Conservation (phyloP, 768 basidiomycete species). For the Termitomyces sp. region DNA sequence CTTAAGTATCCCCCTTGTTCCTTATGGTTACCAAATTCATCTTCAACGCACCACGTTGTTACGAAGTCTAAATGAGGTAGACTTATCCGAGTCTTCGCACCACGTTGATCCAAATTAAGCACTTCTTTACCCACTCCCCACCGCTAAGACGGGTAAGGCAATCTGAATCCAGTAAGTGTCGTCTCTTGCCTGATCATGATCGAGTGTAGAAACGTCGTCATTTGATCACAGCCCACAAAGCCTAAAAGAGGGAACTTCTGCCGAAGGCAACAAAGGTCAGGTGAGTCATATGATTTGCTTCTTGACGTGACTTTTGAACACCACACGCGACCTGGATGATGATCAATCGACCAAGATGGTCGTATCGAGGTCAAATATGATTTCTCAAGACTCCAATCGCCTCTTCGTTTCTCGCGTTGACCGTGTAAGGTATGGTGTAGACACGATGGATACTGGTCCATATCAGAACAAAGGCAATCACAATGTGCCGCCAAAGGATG, state of each 20-base stretch:
- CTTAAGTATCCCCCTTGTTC: conserved; percentile 7
- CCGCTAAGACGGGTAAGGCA: conserved; percentile 2
- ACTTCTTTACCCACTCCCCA: conserved; percentile 1
- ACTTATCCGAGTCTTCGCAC: conserved; percentile 2
- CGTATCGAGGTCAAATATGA: background rate
- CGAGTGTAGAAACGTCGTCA: conserved; percentile 8
- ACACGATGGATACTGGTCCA: background rate
- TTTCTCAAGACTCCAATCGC: background rate
- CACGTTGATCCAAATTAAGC: conserved; percentile 1
- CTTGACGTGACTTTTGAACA: background rate
- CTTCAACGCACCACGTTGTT: conserved; percentile 9
- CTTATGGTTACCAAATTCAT: background rate
- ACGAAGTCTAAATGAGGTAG: conserved; percentile 10
- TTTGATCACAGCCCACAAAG: conserved; percentile 1
- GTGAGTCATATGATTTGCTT: background rate
- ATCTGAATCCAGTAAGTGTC: background rate
- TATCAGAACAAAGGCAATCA: background rate
- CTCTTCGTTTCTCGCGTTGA: background rate
- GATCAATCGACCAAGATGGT: background rate
- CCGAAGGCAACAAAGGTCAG: background rate
- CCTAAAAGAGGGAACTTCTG: background rate
- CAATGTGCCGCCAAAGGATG: background rate
- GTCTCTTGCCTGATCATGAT: conserved; percentile 15
- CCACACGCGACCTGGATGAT: background rate
- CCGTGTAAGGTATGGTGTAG: background rate